Conservation (phyloP, 148 eudicot species). For the Spergularia marina region DNA sequence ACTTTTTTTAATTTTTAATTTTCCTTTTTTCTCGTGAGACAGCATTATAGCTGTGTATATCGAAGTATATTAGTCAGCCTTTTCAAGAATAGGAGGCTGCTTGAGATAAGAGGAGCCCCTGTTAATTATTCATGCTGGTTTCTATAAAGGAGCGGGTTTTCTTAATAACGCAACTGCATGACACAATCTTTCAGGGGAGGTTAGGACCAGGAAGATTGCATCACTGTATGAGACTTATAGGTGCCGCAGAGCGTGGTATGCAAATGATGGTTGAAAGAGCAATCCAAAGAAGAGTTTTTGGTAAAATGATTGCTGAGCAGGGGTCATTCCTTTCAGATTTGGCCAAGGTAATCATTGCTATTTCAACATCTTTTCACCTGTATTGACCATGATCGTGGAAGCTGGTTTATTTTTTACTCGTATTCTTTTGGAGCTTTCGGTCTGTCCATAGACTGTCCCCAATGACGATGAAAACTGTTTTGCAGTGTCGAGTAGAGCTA, state of each 20-base stretch:
- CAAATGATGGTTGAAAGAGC: constrained; percentile 91
- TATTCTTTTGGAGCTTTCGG: neutral
- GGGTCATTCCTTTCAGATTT: constrained; percentile 90
- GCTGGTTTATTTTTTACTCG: neutral
- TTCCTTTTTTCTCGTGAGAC: neutral
- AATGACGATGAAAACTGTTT: neutral
- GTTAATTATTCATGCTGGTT: neutral
- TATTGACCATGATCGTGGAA: too few species aligned
- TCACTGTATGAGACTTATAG: constrained; percentile 94
- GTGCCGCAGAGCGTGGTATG: constrained; percentile 98
- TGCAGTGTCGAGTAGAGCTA: constrained; percentile 87
- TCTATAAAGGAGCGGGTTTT: neutral
- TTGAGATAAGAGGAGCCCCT: neutral
- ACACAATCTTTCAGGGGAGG: constrained; percentile 61
- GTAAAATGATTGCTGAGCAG: constrained; percentile 85
- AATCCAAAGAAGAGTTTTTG: constrained; percentile 76
- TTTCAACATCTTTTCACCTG: neutral
- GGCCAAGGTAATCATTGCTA: constrained; percentile 57
- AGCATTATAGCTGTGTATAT: neutral
- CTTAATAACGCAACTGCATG: neutral
- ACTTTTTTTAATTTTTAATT: too few species aligned
- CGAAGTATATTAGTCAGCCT: neutral
- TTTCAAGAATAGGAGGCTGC: neutral
- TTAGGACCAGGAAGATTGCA: constrained; percentile 97
- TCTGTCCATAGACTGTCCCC: neutral